These are phyloP conservation scores for Solanum stenotomum DNA, from an alignment of 257 asterid genomes.

Conservation along the genomic window DNA sequence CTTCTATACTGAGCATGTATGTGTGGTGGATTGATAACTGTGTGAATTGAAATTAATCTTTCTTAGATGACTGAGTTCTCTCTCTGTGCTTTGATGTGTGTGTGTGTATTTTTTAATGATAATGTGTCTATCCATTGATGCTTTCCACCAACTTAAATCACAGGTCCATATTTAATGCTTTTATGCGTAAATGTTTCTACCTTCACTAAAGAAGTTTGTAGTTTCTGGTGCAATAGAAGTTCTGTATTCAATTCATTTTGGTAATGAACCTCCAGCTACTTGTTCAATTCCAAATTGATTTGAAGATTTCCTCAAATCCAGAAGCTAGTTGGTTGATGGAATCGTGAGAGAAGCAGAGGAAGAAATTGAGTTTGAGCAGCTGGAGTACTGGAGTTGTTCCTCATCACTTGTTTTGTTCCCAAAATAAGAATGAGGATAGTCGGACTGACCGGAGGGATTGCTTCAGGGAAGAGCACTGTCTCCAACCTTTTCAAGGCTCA, in stretches of 20 bases:
- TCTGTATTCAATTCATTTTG: not conserved
- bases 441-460: conserved; percentile 81
- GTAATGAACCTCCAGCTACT: not conserved
- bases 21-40: not conserved
- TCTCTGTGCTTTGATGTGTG: not conserved
- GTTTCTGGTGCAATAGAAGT: not conserved
- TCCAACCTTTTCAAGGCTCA: conserved; percentile 70
- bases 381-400: not conserved
- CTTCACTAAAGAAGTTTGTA: not conserved
- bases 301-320: not conserved
- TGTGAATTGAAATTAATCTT: not conserved
- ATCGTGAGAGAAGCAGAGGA: not conserved
- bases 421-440: conserved; percentile 54
- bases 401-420: not conserved
- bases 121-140: not conserved
- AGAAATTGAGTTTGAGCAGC: not conserved
- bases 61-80: not conserved
- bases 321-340: not conserved
- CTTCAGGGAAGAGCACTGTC: conserved; percentile 84
- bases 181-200: not conserved
- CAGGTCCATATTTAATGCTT: not conserved
- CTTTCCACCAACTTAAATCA: not conserved
- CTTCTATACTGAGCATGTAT: not conserved
- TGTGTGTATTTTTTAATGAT: not conserved
- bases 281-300: not conserved